Base-by-base conservation (phyloP, 192 early-diverging fungal genomes). In the Coemansia sp. region DNA sequence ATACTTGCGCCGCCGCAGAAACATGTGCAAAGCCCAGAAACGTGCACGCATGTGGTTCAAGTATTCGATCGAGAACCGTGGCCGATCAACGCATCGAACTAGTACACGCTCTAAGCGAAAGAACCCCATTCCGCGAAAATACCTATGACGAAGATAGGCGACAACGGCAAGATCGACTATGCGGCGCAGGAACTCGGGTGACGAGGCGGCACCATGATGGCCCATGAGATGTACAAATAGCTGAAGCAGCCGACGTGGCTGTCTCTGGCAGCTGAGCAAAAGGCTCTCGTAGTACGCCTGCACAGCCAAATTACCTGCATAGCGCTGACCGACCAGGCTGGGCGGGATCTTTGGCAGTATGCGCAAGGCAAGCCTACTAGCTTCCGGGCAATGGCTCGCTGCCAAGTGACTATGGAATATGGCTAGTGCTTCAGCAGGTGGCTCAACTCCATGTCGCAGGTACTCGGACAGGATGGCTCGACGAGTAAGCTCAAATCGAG, bases 11-110 rank as follows among this genome's bases (percentile, higher is more conserved):
- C 64, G 50, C 5, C 77, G 63, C 58, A 79, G 57, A 20, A 79
- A 79, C 71, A 74, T 70, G n/a, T 79, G 62, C 57, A 79, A 57
- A 0, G 63, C 61, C 77, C 77, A 79, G 43, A 79, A 66, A 9
- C 77, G 50, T 2, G 71, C 62, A 0, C 63, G 60, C 57, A 67
- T n/a, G 6, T 16, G 1, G 33, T 73, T 69, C 10, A 64, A 28
- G 33, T 65, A 70, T 0, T 23, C 9, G 3, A 35, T 33, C 3
- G 77, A 36, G 28, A 79, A 71, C 26, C 62, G 21, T 13, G 68
- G 63, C 18, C 58, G 50, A 50, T 21, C 39, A 11, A 73, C 67
- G 23, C 55, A 56, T 23, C 60, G 62, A 9, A 72, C 43, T 28
- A 78, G 57, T 5, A 33, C 26, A 8, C 69, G 65, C n/a, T 79